Base-by-base conservation (phyloP, 345 rosid species). In the Gossypium bickii region DNA sequence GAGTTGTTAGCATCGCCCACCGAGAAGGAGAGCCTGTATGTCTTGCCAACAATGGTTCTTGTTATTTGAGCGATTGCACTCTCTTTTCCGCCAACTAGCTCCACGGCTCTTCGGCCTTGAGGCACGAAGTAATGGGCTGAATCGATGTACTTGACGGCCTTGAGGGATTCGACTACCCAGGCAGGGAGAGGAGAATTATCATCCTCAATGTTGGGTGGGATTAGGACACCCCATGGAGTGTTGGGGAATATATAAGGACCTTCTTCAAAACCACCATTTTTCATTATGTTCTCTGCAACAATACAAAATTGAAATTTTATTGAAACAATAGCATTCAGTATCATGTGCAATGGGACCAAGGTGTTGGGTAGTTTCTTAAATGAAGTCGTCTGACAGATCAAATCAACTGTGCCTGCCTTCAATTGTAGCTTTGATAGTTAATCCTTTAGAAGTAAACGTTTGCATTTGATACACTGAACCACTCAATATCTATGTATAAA, bases 81-180 rank as follows among this genome's bases (percentile, higher is more conserved):
- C 75, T 92, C 98, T 80, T 86, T 92, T 0, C 98, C 98, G 0
- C 89, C 98, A 0, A 94, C 86, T 0, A 94, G 91, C 74, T 94
- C 98, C 0, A 92, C 73, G 0, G 92, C 97, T 61, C 95, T 52
- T 68, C 79, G 85, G 29, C 92, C 93, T 74, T 85, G 81, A 1
- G 97, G 97, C 69, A 91, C 87, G 0, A 89, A 77, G 84, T 85
- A 91, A 72, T 90, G 95, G 3, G 74, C 89, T 0, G 77, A 55
- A 75, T 94, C 97, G 3, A 94, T 87, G 88, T 89, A 94, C 71
- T 94, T 92, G 22, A 94, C 84, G 15, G 97, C 97, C 83, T 94
- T 94, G 29, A 91, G 95, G 7, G 97, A 94, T 55, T 89, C 97
- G 6, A 88, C 66, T 76, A 87, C 86, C 97, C 98, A 94, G 6